These are phyloP conservation scores for Cerioporus squamosus DNA, from an alignment of 1,284 basidiomycete species.

Conservation along the genomic window DNA sequence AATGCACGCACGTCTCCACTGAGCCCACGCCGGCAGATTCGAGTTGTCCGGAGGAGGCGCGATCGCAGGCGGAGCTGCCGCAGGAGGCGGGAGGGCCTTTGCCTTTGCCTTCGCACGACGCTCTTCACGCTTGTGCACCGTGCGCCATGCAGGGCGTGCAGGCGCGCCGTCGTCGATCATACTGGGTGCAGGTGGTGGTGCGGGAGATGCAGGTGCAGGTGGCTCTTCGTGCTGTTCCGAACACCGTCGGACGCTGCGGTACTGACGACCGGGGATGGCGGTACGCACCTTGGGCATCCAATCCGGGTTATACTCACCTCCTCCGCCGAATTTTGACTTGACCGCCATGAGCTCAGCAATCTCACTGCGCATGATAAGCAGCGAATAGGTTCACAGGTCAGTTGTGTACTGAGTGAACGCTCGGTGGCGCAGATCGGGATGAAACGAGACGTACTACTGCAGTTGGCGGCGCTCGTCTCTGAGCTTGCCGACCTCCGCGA, in stretches of 20 bases:
- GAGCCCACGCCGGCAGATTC: constrained; percentile 71
- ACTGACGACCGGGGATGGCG: not conserved
- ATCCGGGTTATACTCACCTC: constrained; percentile 68
- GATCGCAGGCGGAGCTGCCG: constrained; percentile 41
- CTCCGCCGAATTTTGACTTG: constrained; percentile 74
- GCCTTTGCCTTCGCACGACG: constrained; percentile 43
- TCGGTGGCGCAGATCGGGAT: not conserved
- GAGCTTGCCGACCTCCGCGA: constrained; percentile 75
- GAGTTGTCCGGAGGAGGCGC: constrained; percentile 43
- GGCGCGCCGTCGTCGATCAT: constrained; percentile 45
- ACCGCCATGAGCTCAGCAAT: constrained; percentile 77
- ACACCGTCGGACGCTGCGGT: not conserved
- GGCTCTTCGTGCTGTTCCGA: constrained; percentile 20
- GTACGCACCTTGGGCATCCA: constrained; percentile 58
- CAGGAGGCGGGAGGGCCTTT: constrained; percentile 45
- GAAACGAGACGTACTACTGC: constrained; percentile 58
- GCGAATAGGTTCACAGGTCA: not conserved
- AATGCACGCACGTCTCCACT: constrained; percentile 68
- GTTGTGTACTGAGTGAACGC: not conserved
- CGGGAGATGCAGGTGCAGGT: constrained; percentile 21
- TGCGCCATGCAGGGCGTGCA: constrained; percentile 72
- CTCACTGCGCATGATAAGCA: constrained; percentile 51
- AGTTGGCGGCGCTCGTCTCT: constrained; percentile 72
- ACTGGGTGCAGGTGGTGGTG: constrained; percentile 35
- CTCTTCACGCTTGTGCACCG: constrained; percentile 64